phyloP scores from a whole-genome alignment of 441 rosid genomes.

The Bocquillonia castaneifolia region DNA sequence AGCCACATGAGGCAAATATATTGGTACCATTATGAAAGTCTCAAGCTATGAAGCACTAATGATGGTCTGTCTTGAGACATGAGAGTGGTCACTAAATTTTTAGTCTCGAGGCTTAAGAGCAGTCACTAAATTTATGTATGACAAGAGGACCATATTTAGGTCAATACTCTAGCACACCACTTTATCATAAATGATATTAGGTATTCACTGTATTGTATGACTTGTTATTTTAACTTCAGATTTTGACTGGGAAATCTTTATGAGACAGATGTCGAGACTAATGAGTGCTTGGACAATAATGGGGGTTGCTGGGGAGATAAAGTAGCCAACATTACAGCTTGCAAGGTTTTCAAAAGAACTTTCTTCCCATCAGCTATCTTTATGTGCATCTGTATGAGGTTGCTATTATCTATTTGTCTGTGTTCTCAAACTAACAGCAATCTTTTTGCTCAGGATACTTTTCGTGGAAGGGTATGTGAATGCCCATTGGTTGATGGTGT shows the following conservation, averaged over 20 bases:
- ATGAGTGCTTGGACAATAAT: slow-evolving; percentile 90
- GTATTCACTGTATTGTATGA: background rate
- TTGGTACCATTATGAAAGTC: background rate
- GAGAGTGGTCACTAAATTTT: no score
- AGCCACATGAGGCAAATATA: background rate
- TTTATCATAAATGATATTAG: background rate
- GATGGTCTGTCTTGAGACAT: no score
- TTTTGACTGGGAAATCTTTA: slow-evolving; percentile 18
- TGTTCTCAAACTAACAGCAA: background rate
- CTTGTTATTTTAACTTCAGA: slow-evolving; percentile 13
- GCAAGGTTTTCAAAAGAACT: slow-evolving; percentile 57
- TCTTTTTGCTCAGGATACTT: slow-evolving; percentile 65
- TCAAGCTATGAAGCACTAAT: slow-evolving; percentile 6
- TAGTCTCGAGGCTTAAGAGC: slow-evolving; percentile 5
- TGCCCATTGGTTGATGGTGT: slow-evolving; percentile 92
- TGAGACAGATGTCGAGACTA: slow-evolving; percentile 82
- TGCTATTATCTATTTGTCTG: slow-evolving; percentile 5
- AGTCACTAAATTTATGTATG: background rate
- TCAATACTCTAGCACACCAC: background rate
- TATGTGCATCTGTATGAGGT: background rate
- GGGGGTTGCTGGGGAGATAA: slow-evolving; percentile 98
- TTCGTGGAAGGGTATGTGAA: slow-evolving; percentile 94
- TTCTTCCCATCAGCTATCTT: background rate
- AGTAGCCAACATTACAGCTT: slow-evolving; percentile 77
- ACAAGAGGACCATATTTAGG: background rate